Evolutionary conservation across 1,284 basidiomycete species (phyloP), one percentile per base, ranked within the genome.

Genomic region (Tilletia caries): DNA sequence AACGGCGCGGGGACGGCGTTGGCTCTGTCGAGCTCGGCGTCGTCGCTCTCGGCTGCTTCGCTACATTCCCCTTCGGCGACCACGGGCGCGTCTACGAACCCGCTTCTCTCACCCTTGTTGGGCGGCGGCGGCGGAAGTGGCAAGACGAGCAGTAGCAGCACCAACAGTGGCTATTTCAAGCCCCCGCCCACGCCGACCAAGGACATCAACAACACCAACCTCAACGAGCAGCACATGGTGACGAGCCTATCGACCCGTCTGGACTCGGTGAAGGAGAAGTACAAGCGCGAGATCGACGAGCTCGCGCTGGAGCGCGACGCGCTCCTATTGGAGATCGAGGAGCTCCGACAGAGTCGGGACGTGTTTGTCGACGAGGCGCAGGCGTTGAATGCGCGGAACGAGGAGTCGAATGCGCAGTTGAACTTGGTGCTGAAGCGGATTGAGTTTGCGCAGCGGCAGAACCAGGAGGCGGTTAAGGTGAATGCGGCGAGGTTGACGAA

Each of bases 361-460:
- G 88, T 91, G 48, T 92, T 91, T 85, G 85, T 95, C 23, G 94
- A 96, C 77, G 95, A 98, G 85, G 92, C 93, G 0, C 91, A 92
- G 0, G 89, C 90, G 25, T 87, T 98, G 65, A 93, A 93, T 80
- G 90, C 90, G 18, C 89, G 93, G 69, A 97, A 98, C 84, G 93
- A 95, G 79, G 92, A 95, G 82, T 87, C 98, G 13, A 91, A 91
- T 4, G 91, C 93, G 80, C 87, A 95, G 66, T 91, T 91, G 76
- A 86, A 89, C 1, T 90, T 92, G 69, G 69, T 79, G 60, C 66
- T 44, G 12, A 37, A 72, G 48, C 71, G 71, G 23, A 67, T 80
- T 67, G 77, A 78, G 65, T 48, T 71, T 2, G 72, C 66, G 67
- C 15, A 71, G 71, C 54, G 64, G 68, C 23, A 71, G n/a, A n/a